A percentile compares a stretch with the other conserved stretches of the same genome.
phyloP scores from a whole-genome alignment of 164 flowering plant species.

The Magnolia changhungtana region DNA sequence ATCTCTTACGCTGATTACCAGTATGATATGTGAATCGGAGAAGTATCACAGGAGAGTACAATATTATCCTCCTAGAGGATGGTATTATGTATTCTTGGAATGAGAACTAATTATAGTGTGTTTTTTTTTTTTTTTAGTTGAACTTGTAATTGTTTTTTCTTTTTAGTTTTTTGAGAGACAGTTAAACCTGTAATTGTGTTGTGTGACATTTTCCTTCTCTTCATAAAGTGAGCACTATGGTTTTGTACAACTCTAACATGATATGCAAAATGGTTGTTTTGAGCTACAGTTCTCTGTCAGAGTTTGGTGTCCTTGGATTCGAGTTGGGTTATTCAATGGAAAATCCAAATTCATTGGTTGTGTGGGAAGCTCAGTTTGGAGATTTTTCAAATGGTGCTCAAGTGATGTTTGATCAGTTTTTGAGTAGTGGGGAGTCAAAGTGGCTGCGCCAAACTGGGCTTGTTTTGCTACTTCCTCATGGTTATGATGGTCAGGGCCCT shows the following conservation, averaged over 20 bases:
- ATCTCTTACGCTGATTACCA: too few relatives aligned
- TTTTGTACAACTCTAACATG: background rate
- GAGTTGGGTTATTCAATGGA: constrained; percentile 99
- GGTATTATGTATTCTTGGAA: too few relatives aligned
- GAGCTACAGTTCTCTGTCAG: constrained; percentile 83
- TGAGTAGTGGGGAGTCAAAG: constrained; percentile 96
- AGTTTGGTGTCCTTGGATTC: constrained; percentile 98
- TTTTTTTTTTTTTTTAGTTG: background rate
- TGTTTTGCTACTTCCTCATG: constrained; percentile 92
- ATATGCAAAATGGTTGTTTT: background rate
- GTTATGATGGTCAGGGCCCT: constrained; percentile 99
- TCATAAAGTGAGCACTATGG: background rate
- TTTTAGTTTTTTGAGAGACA: background rate
- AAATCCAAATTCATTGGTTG: constrained; percentile 85
- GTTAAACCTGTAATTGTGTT: background rate
- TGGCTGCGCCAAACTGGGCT: constrained; percentile 98
- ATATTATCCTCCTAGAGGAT: too few relatives aligned
- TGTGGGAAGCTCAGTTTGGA: constrained; percentile 99
- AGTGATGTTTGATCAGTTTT: constrained; percentile 94
- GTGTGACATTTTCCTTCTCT: background rate
- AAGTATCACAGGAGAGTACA: too few relatives aligned
- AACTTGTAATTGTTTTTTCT: background rate
- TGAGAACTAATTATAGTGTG: too few relatives aligned
- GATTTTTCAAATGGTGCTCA: constrained; percentile 99
- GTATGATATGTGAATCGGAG: too few relatives aligned